A percentile compares a stretch with the other conserved stretches of the same genome.
phyloP scores from a whole-genome alignment of 2,329 filamentous ascomycete species.

The Niveomyces coronatus region DNA sequence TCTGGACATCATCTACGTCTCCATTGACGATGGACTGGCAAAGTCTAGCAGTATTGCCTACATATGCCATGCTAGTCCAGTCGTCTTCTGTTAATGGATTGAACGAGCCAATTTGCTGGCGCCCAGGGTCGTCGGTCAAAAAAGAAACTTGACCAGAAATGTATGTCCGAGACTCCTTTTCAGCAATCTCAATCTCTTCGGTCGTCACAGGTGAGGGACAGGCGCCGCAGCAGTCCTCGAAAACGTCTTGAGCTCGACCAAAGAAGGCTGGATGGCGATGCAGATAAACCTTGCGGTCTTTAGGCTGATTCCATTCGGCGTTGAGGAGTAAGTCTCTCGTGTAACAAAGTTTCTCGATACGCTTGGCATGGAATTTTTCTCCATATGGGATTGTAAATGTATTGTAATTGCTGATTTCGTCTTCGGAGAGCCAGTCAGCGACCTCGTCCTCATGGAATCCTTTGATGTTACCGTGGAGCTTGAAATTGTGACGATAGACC shows the following conservation, averaged over 20 bases:
- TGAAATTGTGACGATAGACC: conserved; percentile 30
- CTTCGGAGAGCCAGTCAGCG: conserved; percentile 69
- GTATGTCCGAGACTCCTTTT: conserved; percentile 65
- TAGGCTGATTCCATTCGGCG: conserved; percentile 73
- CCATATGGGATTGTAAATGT: conserved; percentile 66
- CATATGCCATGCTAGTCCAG: conserved; percentile 87
- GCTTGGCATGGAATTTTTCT: conserved; percentile 48
- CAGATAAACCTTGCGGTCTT: conserved; percentile 64
- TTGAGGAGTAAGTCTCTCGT: conserved; percentile 75
- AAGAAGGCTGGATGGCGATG: conserved; percentile 84
- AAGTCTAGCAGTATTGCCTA: conserved; percentile 65
- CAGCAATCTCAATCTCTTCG: conserved; percentile 60
- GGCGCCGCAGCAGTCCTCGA: conserved; percentile 71
- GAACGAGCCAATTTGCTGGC: conserved; percentile 62
- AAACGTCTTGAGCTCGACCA: conserved; percentile 61
- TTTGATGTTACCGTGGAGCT: conserved; percentile 63
- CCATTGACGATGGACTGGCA: conserved; percentile 74
- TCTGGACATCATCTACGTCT: conserved; percentile 58
- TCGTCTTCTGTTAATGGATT: conserved; percentile 73
- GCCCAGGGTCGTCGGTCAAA: conserved; percentile 69
- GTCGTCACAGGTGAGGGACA: conserved; percentile 61
- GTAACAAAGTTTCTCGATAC: conserved; percentile 74
- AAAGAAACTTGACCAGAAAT: conserved; percentile 66
- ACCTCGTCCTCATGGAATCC: conserved; percentile 68
- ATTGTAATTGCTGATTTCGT: conserved; percentile 71